Conservation (phyloP, 257 asterid genomes). For the Solanum commersonii region DNA sequence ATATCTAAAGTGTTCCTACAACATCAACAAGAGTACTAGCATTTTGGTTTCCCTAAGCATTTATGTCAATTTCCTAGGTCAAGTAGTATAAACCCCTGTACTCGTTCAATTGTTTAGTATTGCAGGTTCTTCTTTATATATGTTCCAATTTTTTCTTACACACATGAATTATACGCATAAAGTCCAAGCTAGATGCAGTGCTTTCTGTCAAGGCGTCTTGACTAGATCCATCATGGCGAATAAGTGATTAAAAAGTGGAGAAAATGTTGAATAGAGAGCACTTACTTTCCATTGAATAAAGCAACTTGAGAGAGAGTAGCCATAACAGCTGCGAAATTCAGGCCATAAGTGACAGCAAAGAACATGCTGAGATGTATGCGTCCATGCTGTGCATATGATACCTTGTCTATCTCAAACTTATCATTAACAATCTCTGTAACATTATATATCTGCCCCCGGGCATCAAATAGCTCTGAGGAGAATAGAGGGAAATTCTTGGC, state of each 20-base stretch:
- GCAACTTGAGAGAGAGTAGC: constrained; percentile 68
- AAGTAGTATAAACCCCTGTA: not conserved
- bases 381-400: constrained; percentile 30
- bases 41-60: not conserved
- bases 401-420: constrained; percentile 42
- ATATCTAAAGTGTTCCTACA: not conserved
- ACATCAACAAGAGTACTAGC: not conserved
- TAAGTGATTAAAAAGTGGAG: not conserved
- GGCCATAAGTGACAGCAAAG: constrained; percentile 49
- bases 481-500: constrained; percentile 54
- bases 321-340: constrained; percentile 47
- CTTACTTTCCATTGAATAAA: constrained; percentile 61
- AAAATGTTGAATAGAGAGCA: not conserved
- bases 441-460: constrained; percentile 26
- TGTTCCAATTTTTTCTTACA: not conserved
- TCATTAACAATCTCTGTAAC: constrained; percentile 51
- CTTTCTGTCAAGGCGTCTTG: not conserved
- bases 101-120: not conserved
- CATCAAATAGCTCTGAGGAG: constrained; percentile 29
- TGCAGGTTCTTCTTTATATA: not conserved
- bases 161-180: not conserved
- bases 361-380: constrained; percentile 36
- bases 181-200: not conserved
- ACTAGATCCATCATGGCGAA: not conserved
- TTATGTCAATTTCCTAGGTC: not conserved